Evolutionary conservation across 1,139 yeast genomes (phyloP).

Genomic region (Sugiyamaella neomexicana): DNA sequence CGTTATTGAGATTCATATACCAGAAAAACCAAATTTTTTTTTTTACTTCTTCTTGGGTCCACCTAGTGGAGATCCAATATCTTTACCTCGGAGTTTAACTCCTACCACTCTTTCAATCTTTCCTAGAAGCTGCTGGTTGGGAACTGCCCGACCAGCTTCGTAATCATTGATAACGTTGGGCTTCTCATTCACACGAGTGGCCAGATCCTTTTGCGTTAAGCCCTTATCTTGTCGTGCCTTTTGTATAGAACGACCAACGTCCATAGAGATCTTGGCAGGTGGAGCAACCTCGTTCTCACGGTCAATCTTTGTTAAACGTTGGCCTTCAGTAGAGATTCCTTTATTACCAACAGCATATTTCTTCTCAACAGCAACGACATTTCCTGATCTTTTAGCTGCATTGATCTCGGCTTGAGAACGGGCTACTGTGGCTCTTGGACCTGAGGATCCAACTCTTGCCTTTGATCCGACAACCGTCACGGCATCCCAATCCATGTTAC

Average conservation of each 20-base stretch:
- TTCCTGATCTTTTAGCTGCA: constrained; percentile 91
- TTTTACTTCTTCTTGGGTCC: constrained; percentile 59
- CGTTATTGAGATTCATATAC: not conserved
- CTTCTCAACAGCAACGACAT: constrained; percentile 88
- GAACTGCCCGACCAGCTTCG: constrained; percentile 95
- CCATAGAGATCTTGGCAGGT: constrained; percentile 79
- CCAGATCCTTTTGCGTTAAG: constrained; percentile 92
- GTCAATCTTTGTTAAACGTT: constrained; percentile 88
- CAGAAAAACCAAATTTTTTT: not conserved
- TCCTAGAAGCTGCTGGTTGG: constrained; percentile 90
- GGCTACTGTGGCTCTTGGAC: constrained; percentile 86
- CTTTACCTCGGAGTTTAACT: constrained; percentile 92
- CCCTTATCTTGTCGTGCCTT: constrained; percentile 87
- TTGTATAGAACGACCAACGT: constrained; percentile 85
- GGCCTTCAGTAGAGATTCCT: constrained; percentile 82
- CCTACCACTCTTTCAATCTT: constrained; percentile 94
- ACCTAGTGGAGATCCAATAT: constrained; percentile 87
- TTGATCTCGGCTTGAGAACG: constrained; percentile 75
- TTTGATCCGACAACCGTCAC: constrained; percentile 86
- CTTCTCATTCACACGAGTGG: constrained; percentile 92
- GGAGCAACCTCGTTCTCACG: constrained; percentile 92
- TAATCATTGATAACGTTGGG: constrained; percentile 94
- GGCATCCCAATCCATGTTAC: constrained; percentile 71
- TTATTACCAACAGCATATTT: constrained; percentile 73
- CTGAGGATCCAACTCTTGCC: constrained; percentile 85